Evolutionary conservation across 108 stramenopile species (phyloP), one percentile per base, ranked within the genome.

Genomic region (Discostella pseudostelligera): DNA sequence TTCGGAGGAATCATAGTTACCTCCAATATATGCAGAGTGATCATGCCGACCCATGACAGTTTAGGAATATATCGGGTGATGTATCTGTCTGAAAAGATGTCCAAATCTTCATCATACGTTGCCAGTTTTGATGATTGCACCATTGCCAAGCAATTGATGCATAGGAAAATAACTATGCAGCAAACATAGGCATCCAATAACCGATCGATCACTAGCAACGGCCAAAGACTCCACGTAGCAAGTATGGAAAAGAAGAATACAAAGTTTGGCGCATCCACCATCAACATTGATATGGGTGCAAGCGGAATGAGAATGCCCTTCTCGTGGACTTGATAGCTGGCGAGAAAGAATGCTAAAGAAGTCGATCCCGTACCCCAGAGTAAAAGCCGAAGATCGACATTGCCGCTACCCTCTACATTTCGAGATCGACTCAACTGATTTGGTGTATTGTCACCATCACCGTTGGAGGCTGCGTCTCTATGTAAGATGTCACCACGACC

Each of bases 301-400:
- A 92, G 69, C 10, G 93, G 73, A 60, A 97, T 67, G 29, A 97
- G 81, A 39, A 96, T 87, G 10, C 89, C 87, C 73, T 97, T 97
- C 73, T 97, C 96, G 67, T 97, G 96, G 43, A 97, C 96, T 77
- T 97, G 96, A 78, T 91, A 95, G 22, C 90, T 92, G 12, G 91
- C 94, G 57, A 97, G 78, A 65, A 97, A 97, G 74, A 97, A 96
- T 43, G 93, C 81, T 39, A 97, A 80, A 9, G 90, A 78, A 44
- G 85, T 76, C 21, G 78, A 80, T 22, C 78, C 73, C 12, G 64
- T 67, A 28, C 88, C 87, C 72, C 81, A 77, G 6, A 89, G 54
- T 7, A 86, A 25, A 5, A 71, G 49, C 42, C 51, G 68, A 65
- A 87, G 67, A 21, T 86, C 57, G 50, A 9, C 20, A 17, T 47